Base-by-base conservation (phyloP, 192 early-diverging fungal species). In the Dimargaris xerosporica region DNA sequence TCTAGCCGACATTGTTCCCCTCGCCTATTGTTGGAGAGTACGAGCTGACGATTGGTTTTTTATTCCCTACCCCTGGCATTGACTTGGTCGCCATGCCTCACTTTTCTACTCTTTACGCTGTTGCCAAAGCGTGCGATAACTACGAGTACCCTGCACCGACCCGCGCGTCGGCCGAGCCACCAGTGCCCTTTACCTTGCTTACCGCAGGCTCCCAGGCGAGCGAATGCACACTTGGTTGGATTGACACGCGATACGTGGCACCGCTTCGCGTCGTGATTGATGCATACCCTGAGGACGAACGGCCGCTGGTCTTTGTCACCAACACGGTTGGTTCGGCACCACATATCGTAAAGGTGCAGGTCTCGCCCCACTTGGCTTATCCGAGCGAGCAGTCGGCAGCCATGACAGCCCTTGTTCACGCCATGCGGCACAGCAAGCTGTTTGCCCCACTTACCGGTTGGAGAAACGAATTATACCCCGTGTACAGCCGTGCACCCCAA, bases 381-480 rank as follows among this genome's bases (percentile, higher is more conserved):
- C 54, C 16, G 42, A 31, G 5, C 11, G 30, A 12, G 64, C 65
- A 29, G 29, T n/a, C 44, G 46, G 26, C 17, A 4, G 50, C 62
- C 1, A n/a, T 44, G 44, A 0, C 66, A 69, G 53, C 62, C 30
- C 5, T 44, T 75, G 29, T 54, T 56, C 43, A 43, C 0, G 26
- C 51, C 19, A 55, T 69, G 54, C 64, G 68, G 0, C 50, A 21
- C 0, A 30, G 44, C 19, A n/a, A 51, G 15, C 41, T 52, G 31
- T 77, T 69, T 63, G 54, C 66, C 12, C 65, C 64, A 45, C 58
- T 77, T n/a, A 29, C 54, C 64, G 85, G 86, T 2, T 98, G 94
- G 94, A 72, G 94, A 12, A 72, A 83, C 62, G 94, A 94, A 67
- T 75, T 90, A 16, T 94, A 90, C 65, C 77, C 83, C 17, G 85